Conservation (phyloP, 2,329 filamentous ascomycete genomes). For the Botrytis squamosa region DNA sequence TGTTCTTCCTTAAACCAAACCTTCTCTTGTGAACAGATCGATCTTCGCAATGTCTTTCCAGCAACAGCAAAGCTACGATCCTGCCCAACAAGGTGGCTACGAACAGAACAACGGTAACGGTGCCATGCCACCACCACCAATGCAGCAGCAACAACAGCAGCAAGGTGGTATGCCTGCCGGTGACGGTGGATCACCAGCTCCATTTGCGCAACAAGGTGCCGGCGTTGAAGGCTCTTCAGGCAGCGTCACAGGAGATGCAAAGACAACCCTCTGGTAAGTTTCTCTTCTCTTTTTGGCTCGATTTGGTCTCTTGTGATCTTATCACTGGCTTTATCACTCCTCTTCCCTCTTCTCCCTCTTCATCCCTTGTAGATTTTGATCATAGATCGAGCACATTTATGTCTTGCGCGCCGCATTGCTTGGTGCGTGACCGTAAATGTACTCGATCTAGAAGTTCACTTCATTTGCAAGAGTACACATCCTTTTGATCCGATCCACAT, state of each 20-base stretch:
- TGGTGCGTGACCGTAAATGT: background rate
- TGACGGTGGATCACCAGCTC: conserved; percentile 58
- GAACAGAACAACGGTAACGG: conserved; percentile 43
- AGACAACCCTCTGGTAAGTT: conserved; percentile 55
- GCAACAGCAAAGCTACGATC: conserved; percentile 47
- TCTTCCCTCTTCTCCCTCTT: conserved; percentile 40
- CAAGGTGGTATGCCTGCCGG: conserved; percentile 43
- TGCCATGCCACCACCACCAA: conserved; percentile 45
- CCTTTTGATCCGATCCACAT: background rate
- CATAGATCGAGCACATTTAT: conserved; percentile 27
- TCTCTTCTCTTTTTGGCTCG: background rate
- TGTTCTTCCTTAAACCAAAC: background rate
- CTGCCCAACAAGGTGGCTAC: conserved; percentile 58
- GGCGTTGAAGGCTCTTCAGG: conserved; percentile 37
- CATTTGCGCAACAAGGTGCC: conserved; percentile 47
- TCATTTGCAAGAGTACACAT: conserved; percentile 2
- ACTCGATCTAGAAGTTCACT: background rate
- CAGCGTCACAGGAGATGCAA: conserved; percentile 49
- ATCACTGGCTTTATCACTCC: conserved; percentile 30
- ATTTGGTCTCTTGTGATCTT: background rate
- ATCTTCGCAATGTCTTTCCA: conserved; percentile 12
- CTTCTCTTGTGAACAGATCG: background rate
- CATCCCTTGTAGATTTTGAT: background rate
- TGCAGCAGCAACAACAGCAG: conserved; percentile 45
- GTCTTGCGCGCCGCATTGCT: conserved; percentile 48